Evolutionary conservation across 2,329 filamentous ascomycete species (phyloP), one percentile per base, ranked within the genome.

Genomic region (Bipolaris cookei): DNA sequence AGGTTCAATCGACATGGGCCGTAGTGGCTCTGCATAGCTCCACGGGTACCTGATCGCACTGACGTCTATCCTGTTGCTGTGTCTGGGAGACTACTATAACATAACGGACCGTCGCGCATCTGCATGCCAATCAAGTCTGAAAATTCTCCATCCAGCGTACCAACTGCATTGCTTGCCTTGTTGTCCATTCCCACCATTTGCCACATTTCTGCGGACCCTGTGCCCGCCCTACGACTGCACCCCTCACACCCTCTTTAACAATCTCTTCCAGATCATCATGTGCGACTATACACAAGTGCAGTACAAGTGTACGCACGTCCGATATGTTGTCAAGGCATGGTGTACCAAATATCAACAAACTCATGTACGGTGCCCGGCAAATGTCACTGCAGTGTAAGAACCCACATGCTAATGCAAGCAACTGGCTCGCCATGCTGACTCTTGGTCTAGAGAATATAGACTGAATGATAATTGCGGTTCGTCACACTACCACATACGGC

Each of bases 231-330:
- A 58, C 54, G 23, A 55, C 25, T 47, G 44, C 37, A 56, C 46
- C 50, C 38, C 30, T 52, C 38, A 37, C 28, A 38, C 28, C 34
- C n/a, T 45, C 46, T 14, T 14, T 39, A 43, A 20, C 51, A 45
- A 34, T 59, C 56, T 45, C 48, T 49, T 45, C 47, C 49, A 30
- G 14, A n/a, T 38, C n/a, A 60, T 34, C 38, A 86, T 86, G 84
- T 86, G 84, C 70, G 83, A 86, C 69, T 86, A 86, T 64, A 85
- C 81, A 20, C 81, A 85, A 72, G 83, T 86, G 52, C 81, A 84
- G 58, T 86, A 83, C 68, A 77, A 79, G 38, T 86, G 84, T 72
- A 79, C 78, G 47, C 83, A 86, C 71, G 73, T 83, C 56, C 79
- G 83, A 32, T 85, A 81, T 64, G 82, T 81, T 7, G 83, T 86